Conservation (phyloP, 108 stramenopile species). For the Conticribra guillardii region DNA sequence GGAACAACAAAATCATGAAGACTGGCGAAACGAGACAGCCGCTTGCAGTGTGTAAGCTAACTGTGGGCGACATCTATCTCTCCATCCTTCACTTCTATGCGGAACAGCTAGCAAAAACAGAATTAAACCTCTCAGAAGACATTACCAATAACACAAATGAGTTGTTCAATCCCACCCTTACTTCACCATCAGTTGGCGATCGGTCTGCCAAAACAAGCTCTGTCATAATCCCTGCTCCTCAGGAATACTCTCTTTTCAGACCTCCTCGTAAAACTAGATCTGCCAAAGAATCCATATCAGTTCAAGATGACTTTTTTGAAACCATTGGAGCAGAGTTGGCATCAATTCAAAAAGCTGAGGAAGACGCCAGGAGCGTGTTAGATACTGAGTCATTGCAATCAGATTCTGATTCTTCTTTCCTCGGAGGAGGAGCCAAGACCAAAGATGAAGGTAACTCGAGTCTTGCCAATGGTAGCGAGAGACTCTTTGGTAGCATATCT, state of each 20-base stretch:
- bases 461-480: background rate
- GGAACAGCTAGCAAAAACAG: constrained; percentile 12
- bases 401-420: constrained; percentile 1
- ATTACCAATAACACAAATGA: constrained; percentile 1
- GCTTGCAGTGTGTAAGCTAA: constrained; percentile 12
- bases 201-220: background rate
- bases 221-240: constrained; percentile 21
- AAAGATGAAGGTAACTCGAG: constrained; percentile 1
- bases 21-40: constrained; percentile 6
- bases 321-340: constrained; percentile 10
- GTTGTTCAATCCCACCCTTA: background rate
- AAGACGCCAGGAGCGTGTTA: background rate
- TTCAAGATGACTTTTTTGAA: constrained; percentile 13
- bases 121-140: constrained; percentile 9
- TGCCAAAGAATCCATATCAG: background rate
- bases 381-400: constrained; percentile 2
- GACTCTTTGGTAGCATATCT: constrained; percentile 19
- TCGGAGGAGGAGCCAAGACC: background rate
- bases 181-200: background rate
- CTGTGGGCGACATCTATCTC: constrained; percentile 23
- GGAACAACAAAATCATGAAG: constrained; percentile 20
- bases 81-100: constrained; percentile 5
- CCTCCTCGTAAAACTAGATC: background rate
- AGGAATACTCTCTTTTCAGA: constrained; percentile 22
- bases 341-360: constrained; percentile 17